These are phyloP conservation scores for Aphanocladium album DNA, from an alignment of 2,329 filamentous ascomycete genomes.

Conservation along the genomic window DNA sequence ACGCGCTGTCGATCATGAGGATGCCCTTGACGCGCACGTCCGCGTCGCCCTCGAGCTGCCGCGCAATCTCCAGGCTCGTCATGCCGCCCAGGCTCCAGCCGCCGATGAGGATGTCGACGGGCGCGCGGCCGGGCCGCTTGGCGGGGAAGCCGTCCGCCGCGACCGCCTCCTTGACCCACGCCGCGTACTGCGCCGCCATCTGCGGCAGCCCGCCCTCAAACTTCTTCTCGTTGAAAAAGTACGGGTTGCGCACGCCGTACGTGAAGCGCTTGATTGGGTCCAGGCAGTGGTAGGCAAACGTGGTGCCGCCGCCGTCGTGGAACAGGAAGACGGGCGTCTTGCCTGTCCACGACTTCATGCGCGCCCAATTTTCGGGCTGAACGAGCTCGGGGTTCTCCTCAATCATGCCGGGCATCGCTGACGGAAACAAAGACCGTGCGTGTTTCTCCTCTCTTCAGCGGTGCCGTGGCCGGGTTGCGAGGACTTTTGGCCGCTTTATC, in stretches of 20 bases:
- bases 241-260: slow-evolving; percentile 52
- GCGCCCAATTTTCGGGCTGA: slow-evolving; percentile 29
- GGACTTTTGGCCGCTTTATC: too few species aligned
- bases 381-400: slow-evolving; percentile 28
- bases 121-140: slow-evolving; percentile 11
- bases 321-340: slow-evolving; percentile 49
- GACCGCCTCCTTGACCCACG: slow-evolving; percentile 37
- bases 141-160: slow-evolving; percentile 24
- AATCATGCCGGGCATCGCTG: slow-evolving; percentile 17
- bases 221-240: slow-evolving; percentile 39
- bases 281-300: slow-evolving; percentile 53
- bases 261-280: slow-evolving; percentile 42
- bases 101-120: slow-evolving; percentile 41
- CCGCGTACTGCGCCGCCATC: slow-evolving; percentile 49
- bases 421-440: neutral
- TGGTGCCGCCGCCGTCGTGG: slow-evolving; percentile 58
- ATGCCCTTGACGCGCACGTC: slow-evolving; percentile 42
- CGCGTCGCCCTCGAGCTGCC: slow-evolving; percentile 33
- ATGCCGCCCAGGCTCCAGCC: slow-evolving; percentile 54
- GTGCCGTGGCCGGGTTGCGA: neutral
- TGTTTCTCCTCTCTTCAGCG: neutral
- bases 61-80: slow-evolving; percentile 46
- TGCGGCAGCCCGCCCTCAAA: slow-evolving; percentile 50
- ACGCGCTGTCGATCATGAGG: slow-evolving; percentile 49
- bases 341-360: slow-evolving; percentile 17